phyloP scores from a whole-genome alignment of 306 rosid genomes.

The Datisca glomerata region DNA sequence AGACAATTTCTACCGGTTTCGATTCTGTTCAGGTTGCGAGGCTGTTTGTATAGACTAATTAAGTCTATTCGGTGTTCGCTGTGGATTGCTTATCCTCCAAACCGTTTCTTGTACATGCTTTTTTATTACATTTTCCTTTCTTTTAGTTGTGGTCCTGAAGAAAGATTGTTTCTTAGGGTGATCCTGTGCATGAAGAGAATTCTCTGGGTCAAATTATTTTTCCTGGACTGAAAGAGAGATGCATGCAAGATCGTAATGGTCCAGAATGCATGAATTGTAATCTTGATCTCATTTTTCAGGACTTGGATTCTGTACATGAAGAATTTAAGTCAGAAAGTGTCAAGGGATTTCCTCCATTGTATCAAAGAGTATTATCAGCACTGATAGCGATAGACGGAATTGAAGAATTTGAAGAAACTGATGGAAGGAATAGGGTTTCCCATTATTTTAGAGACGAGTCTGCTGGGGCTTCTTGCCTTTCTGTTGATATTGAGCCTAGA shows the following conservation, averaged over 20 bases:
- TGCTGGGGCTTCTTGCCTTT: constrained; percentile 14
- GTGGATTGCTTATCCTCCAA: too few species aligned
- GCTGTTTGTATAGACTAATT: too few species aligned
- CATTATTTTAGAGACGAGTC: constrained; percentile 27
- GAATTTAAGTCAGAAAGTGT: constrained; percentile 25
- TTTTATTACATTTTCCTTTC: not conserved
- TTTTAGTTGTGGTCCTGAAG: constrained; percentile 8
- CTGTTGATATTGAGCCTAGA: constrained; percentile 24
- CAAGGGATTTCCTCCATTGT: constrained; percentile 40
- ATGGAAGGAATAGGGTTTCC: constrained; percentile 26
- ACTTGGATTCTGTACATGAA: constrained; percentile 21
- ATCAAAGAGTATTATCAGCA: constrained; percentile 74
- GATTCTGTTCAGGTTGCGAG: too few species aligned
- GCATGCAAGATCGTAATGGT: constrained; percentile 22
- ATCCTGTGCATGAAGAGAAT: constrained; percentile 20
- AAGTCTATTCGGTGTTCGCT: too few species aligned
- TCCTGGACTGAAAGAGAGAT: constrained; percentile 28
- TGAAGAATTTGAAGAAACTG: constrained; percentile 34
- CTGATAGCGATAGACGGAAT: constrained; percentile 50
- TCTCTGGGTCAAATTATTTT: constrained; percentile 22
- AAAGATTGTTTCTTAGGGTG: constrained; percentile 34
- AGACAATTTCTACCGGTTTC: too few species aligned
- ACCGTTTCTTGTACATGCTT: too few species aligned
- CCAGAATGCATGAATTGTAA: constrained; percentile 16
- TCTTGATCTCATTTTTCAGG: constrained; percentile 27